Evolutionary conservation across 768 basidiomycete species (phyloP).

Genomic region (Amanita exitialis): DNA sequence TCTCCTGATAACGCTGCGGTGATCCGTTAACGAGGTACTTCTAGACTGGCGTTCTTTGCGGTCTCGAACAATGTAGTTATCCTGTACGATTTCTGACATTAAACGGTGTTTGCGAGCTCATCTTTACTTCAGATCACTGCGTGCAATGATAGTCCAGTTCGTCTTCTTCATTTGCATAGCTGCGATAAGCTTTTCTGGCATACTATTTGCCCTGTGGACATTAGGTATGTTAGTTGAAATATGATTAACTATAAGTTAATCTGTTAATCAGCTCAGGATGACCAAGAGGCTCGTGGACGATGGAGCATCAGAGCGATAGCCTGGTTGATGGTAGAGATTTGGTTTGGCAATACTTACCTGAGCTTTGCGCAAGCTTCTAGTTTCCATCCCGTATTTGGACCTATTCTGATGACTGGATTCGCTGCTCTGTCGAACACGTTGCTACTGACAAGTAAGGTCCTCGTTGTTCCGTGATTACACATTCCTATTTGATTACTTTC

Average conservation of each 20-base stretch:
- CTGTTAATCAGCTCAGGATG: conserved; percentile 17
- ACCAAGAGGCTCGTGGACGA: conserved; percentile 12
- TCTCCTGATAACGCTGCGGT: neutral
- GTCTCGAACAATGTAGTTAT: conserved; percentile 73
- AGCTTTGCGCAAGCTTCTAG: conserved; percentile 45
- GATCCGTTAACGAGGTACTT: neutral
- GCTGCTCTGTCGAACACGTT: conserved; percentile 74
- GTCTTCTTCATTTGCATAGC: conserved; percentile 73
- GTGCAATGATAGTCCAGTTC: conserved; percentile 77
- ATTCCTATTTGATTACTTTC: neutral
- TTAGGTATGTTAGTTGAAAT: conserved; percentile 20
- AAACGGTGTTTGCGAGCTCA: neutral
- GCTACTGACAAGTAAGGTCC: conserved; percentile 64
- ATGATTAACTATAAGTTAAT: neutral
- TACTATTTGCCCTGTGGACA: conserved; percentile 44
- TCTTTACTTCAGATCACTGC: conserved; percentile 44
- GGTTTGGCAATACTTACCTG: conserved; percentile 74
- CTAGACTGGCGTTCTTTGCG: conserved; percentile 69
- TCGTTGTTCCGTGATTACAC: neutral
- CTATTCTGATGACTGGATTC: conserved; percentile 70
- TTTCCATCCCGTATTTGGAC: conserved; percentile 65
- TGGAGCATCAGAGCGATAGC: conserved; percentile 46
- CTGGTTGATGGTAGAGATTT: conserved; percentile 82
- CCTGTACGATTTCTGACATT: conserved; percentile 35
- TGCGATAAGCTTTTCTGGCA: conserved; percentile 71